These are phyloP conservation scores for Dimocarpus longan DNA, from an alignment of 345 rosid genomes.

Conservation along the genomic window DNA sequence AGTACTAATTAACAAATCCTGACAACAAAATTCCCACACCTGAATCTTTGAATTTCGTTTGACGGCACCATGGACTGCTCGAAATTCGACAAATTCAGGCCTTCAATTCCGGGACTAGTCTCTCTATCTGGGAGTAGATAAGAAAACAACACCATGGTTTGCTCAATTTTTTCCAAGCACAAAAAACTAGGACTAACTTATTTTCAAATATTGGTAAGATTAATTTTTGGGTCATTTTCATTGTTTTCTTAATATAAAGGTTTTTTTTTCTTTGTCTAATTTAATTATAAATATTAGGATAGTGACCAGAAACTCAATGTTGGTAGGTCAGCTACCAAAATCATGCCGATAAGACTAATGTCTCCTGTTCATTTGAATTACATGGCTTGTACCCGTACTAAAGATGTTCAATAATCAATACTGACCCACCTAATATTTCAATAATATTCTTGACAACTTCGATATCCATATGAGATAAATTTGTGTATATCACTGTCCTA, in stretches of 20 bases:
- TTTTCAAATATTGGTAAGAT: conserved; percentile 17
- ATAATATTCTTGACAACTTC: no score
- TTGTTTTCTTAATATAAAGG: no score
- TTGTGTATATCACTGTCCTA: no score
- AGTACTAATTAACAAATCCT: background rate
- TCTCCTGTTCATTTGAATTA: conserved; percentile 5
- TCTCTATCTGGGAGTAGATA: conserved; percentile 54
- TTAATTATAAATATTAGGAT: conserved; percentile 17
- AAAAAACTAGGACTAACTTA: conserved; percentile 22
- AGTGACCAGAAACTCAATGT: conserved; percentile 17
- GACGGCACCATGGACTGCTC: conserved; percentile 50
- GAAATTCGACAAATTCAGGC: conserved; percentile 67
- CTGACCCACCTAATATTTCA: conserved; percentile 12
- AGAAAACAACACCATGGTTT: conserved; percentile 22
- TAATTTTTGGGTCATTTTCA: conserved; percentile 15
- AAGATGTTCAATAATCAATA: background rate
- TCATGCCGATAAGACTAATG: conserved; percentile 19
- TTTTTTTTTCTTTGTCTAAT: conserved; percentile 4
- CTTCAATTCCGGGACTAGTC: conserved; percentile 61
- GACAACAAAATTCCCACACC: conserved; percentile 38
- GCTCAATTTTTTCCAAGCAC: background rate
- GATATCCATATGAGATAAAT: no score
- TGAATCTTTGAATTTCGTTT: conserved; percentile 62
- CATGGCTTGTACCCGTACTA: conserved; percentile 22
- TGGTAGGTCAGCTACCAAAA: conserved; percentile 66